phyloP scores from a whole-genome alignment of 139 green algal genomes.

The Nannochloris sp. region DNA sequence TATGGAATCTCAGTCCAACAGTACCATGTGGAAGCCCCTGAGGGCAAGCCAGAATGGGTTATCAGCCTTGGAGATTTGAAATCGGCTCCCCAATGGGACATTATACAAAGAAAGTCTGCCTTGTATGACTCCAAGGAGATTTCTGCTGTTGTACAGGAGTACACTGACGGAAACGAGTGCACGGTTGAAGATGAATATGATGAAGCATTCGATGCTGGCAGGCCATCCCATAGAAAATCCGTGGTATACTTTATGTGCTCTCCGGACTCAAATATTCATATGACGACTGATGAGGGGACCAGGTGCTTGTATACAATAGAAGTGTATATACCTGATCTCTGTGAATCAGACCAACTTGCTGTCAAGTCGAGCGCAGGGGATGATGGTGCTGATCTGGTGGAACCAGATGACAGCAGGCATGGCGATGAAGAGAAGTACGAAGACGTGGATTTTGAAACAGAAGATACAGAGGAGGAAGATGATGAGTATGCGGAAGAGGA shows the following conservation, averaged over 20 bases:
- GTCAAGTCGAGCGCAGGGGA: neutral
- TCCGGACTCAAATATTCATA: conserved; percentile 7
- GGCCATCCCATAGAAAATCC: neutral
- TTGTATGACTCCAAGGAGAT: neutral
- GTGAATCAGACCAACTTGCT: conserved; percentile 1
- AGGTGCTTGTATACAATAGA: conserved; percentile 6
- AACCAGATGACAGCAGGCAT: neutral
- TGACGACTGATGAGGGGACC: neutral
- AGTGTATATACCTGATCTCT: conserved; percentile 9
- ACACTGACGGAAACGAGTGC: neutral
- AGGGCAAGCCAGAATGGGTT: neutral
- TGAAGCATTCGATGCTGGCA: neutral
- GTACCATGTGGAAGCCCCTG: neutral
- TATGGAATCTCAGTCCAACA: neutral
- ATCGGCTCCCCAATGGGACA: neutral
- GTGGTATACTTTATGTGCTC: conserved; percentile 11
- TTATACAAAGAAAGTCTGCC: neutral
- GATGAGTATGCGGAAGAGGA: conserved; percentile 1
- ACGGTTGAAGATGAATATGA: neutral
- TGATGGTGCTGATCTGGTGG: neutral
- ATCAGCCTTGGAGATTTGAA: neutral
- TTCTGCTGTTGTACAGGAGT: neutral
- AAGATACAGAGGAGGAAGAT: neutral
- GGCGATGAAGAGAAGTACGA: conserved; percentile 5
- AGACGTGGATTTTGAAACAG: neutral